phyloP scores from a whole-genome alignment of 371 early-diverging fungal genomes.

The Apophysomyces sp. region DNA sequence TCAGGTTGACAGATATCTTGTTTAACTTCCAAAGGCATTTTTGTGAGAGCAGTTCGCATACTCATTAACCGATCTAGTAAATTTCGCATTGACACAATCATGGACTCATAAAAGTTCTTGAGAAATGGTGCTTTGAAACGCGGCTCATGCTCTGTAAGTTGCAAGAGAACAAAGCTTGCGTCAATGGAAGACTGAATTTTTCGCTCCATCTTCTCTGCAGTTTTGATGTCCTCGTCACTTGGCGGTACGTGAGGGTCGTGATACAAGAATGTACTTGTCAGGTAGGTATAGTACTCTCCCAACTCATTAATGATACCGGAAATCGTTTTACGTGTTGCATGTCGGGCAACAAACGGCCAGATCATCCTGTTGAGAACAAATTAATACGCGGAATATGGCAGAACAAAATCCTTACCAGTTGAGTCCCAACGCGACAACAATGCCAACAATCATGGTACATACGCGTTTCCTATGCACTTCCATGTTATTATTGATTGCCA shows the following conservation, averaged over 20 bases:
- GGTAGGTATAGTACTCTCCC: slow-evolving; percentile 44
- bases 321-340: slow-evolving; percentile 53
- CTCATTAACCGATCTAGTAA: slow-evolving; percentile 55
- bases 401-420: slow-evolving; percentile 38
- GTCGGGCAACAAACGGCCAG: slow-evolving; percentile 66
- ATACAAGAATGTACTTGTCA: slow-evolving; percentile 43
- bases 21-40: slow-evolving; percentile 51
- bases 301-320: slow-evolving; percentile 36
- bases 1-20: slow-evolving; percentile 30
- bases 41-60: slow-evolving; percentile 48
- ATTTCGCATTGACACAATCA: slow-evolving; percentile 54
- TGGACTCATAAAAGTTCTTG: slow-evolving; percentile 51
- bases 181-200: slow-evolving; percentile 39
- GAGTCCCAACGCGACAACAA: slow-evolving; percentile 50
- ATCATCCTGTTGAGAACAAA: slow-evolving; percentile 27
- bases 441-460: slow-evolving; percentile 54
- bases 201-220: slow-evolving; percentile 38
- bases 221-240: slow-evolving; percentile 28
- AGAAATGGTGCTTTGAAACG: slow-evolving; percentile 61
- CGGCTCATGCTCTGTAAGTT: slow-evolving; percentile 58
- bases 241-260: slow-evolving; percentile 21
- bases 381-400: no score
- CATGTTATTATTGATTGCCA: background rate
- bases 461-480: slow-evolving; percentile 44
- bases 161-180: slow-evolving; percentile 45